Conservation (phyloP, 2,329 filamentous ascomycete genomes). For the Venturia carpophila region DNA sequence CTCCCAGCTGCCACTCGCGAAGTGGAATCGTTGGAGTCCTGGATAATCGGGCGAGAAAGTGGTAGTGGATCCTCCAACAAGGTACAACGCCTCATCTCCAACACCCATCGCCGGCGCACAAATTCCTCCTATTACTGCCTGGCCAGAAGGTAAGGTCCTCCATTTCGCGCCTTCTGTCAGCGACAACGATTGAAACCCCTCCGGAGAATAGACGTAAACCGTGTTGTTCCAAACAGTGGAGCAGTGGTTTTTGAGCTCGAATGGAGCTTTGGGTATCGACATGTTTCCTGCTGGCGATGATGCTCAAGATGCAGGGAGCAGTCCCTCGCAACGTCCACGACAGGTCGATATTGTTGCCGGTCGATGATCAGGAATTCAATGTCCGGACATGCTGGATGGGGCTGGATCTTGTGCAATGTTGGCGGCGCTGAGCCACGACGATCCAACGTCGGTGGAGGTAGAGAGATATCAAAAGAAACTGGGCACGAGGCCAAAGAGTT, state of each 20-base stretch:
- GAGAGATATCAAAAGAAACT: neutral
- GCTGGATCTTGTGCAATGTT: constrained; percentile 11
- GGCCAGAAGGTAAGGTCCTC: constrained; percentile 57
- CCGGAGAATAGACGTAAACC: constrained; percentile 72
- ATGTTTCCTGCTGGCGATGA: constrained; percentile 39
- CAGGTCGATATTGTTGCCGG: neutral
- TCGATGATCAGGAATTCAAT: constrained; percentile 7
- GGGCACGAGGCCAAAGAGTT: neutral
- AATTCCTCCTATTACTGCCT: constrained; percentile 63
- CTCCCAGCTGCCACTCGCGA: constrained; percentile 51
- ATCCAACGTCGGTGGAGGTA: constrained; percentile 6
- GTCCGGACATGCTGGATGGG: constrained; percentile 14
- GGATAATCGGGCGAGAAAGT: constrained; percentile 44
- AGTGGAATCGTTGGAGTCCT: constrained; percentile 65
- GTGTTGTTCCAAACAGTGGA: constrained; percentile 73
- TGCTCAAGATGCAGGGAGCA: constrained; percentile 4
- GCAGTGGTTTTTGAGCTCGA: constrained; percentile 68
- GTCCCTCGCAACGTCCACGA: neutral
- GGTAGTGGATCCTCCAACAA: constrained; percentile 61
- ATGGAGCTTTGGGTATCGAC: constrained; percentile 62
- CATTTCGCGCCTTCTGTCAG: constrained; percentile 65
- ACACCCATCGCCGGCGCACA: constrained; percentile 64
- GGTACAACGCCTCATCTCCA: constrained; percentile 59
- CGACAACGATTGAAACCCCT: constrained; percentile 66
- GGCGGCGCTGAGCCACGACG: constrained; percentile 13